phyloP scores from a whole-genome alignment of 768 basidiomycete genomes.

The Boletus eberwhitei region DNA sequence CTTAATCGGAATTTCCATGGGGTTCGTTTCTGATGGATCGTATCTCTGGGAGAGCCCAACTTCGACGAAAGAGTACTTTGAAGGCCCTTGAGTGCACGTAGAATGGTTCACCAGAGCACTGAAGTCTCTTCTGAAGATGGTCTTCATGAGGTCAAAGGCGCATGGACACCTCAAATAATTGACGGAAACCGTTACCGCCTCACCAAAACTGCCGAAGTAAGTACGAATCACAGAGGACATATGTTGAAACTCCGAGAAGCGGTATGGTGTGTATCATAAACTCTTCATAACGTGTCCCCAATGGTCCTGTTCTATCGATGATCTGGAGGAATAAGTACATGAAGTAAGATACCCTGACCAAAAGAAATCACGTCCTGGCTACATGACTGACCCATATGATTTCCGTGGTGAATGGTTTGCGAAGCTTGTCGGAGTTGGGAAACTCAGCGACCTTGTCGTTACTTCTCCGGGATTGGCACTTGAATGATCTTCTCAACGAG shows the following conservation, averaged over 20 bases:
- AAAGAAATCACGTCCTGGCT: no score
- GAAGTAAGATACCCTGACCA: no score
- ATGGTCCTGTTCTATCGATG: no score
- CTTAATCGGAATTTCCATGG: no score
- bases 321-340: no score
- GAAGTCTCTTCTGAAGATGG: neutral
- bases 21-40: no score
- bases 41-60: no score
- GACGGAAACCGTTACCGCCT: neutral
- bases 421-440: neutral
- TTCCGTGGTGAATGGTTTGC: neutral
- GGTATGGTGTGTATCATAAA: neutral
- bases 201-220: neutral
- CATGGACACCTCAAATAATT: neutral
- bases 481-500: neutral
- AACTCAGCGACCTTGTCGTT: neutral
- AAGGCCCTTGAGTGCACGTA: no score
- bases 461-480: neutral
- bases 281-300: no score
- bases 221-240: neutral
- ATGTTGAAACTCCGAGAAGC: neutral
- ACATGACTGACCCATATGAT: no score
- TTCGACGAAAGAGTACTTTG: no score
- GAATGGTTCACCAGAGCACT: neutral
- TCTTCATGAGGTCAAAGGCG: neutral